Base-by-base conservation (phyloP, 495 filamentous ascomycete species). In the Lichenothelia convexa region DNA sequence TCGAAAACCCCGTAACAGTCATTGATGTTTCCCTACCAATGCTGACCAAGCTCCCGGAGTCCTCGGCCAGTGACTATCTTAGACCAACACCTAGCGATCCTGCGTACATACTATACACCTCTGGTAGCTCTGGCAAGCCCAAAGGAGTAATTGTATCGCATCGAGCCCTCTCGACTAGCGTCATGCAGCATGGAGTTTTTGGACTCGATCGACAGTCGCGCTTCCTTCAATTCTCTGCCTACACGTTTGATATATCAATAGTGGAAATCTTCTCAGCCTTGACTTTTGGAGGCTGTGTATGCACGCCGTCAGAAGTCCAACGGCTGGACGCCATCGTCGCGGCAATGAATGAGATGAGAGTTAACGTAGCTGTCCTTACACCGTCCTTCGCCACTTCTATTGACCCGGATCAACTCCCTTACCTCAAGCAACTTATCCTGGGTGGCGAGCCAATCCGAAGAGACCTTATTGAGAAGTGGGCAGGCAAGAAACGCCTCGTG, bases 71-170 rank as follows among this genome's bases (percentile, higher is more conserved):
- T 5, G 39, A 21, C 15, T 11, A 19, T 5, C n/a, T 29, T 27
- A 21, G 34, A 6, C 26, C 42, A 4, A 31, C 36, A 7, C 46
- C 46, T 16, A 19, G 38, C 18, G 64, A 80, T 44, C 46, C 81
- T 5, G 85, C 83, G 13, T 93, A 92, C 55, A 68, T 93, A 30
- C 80, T 93, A 70, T 93, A 92, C 46, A 93, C 85, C 1, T 84
- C 77, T 11, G 85, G 85, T 9, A 84, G 80, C 4, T 92, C 83
- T 0, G 85, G 85, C n/a, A 68, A 67, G 3, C 85, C 85, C 2
- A 93, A 93, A 58, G 85, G 85, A 0, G 85, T 92, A 2, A 62
- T 62, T 0, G 58, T 92, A 21, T 78, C 80, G 18, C 85, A 93
- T 58, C 53, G 61, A 8, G 79, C 85, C 12, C 82, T 60, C 16